Percentiles rank a stretch among this genome's conserved stretches.
phyloP scores from a whole-genome alignment of 371 early-diverging fungal species.

The Funneliformis caledonium region DNA sequence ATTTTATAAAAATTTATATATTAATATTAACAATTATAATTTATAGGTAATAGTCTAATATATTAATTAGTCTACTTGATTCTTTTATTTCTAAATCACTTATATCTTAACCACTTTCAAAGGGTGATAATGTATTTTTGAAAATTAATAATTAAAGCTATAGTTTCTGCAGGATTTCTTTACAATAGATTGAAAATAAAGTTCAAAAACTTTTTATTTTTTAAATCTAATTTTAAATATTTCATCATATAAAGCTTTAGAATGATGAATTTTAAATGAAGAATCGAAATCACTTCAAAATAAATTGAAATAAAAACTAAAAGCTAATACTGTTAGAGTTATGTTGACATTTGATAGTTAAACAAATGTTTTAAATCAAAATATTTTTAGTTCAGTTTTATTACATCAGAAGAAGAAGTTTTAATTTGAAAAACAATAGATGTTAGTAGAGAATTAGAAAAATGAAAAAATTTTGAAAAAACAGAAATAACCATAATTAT shows the following conservation, averaged over 20 bases:
- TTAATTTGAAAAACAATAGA: slow-evolving; percentile 7
- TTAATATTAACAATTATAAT: too few relatives aligned
- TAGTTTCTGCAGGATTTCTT: slow-evolving; percentile 8
- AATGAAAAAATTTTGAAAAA: slow-evolving; percentile 17
- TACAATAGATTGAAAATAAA: background rate
- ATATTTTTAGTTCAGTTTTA: slow-evolving; percentile 22
- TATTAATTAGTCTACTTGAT: background rate
- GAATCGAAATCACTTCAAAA: background rate
- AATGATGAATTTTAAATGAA: background rate
- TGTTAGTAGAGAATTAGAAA: background rate
- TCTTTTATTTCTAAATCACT: background rate
- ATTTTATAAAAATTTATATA: too few relatives aligned
- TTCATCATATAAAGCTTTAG: background rate
- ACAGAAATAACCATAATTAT: background rate
- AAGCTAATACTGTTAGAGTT: background rate
- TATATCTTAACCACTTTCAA: background rate
- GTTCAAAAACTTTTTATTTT: slow-evolving; percentile 13
- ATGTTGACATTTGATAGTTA: slow-evolving; percentile 2
- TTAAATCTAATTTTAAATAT: background rate
- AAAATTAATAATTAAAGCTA: background rate
- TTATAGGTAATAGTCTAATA: background rate
- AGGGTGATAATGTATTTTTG: background rate
- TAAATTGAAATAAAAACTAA: background rate
- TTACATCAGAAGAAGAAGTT: slow-evolving; percentile 6
- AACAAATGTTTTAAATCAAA: slow-evolving; percentile 27